Evolutionary conservation across 1,284 basidiomycete genomes (phyloP), one percentile per base, ranked within the genome.

Genomic region (Ganoderma meredithae): DNA sequence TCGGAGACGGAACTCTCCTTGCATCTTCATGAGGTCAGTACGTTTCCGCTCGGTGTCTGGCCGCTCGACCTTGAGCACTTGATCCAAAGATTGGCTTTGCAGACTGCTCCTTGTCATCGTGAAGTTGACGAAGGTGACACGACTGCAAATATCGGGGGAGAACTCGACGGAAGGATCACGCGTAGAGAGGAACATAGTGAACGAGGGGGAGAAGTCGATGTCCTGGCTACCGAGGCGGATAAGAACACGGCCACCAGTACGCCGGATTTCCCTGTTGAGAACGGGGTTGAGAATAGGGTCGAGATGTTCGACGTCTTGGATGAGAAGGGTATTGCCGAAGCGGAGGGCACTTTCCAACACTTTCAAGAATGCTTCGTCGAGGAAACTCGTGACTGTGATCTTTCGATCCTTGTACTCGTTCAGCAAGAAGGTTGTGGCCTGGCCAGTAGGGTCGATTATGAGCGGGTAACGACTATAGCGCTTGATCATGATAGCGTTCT

Each of bases 41-140:
- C 98, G 87, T 83, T 98, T 99, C 77, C 92, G 90, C 80, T 99
- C 98, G 1, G 96, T 97, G 76, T 99, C 98, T 0, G 98, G 96
- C 15, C 98, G 89, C 79, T 99, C 98, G 56, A 95, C 95, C 78
- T 97, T 97, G 71, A 99, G 88, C 1, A 99, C 96, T 79, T 98
- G 96, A 79, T 98, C 97, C 61, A 99, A 87, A 0, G 97, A 98
- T 81, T 99, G 98, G 72, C 96, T 98, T 81, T 99, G 97, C 44
- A 99, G 86, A 86, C 96, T 98, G 80, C 96, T 96, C 69, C 97
- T 89, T 0, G 98, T 99, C 95, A 99, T 99, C 19, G 97, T 99
- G 82, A 99, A 99, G 85, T 99, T 99, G 84, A 99, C 97, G 78
- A 99, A 98, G 0, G 97, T 98, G 44, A 99, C 98, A 69, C 98